Evolutionary conservation across 768 basidiomycete genomes (phyloP).

Genomic region (Phylloporus rhodoxanthus): DNA sequence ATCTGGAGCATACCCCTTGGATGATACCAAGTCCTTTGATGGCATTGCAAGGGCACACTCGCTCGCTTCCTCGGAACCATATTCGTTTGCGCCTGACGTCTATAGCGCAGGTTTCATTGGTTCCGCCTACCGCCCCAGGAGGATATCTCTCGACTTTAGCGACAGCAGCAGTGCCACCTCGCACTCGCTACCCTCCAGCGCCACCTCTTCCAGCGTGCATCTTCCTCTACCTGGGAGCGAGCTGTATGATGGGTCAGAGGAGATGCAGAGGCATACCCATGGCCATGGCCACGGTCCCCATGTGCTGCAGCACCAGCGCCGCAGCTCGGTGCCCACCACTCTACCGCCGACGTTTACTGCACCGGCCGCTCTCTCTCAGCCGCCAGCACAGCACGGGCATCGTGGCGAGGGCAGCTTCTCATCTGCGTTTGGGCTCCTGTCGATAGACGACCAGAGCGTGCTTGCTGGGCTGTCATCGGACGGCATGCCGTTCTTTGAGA

Average conservation of each 20-base stretch:
- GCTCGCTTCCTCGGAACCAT: constrained; percentile 17
- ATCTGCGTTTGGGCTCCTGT: constrained; percentile 69
- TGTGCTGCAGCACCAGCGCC: constrained; percentile 15
- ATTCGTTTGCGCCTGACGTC: constrained; percentile 19
- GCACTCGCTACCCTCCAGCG: constrained; percentile 47
- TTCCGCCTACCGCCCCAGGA: constrained; percentile 27
- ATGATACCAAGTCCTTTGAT: constrained; percentile 28
- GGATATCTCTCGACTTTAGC: constrained; percentile 34
- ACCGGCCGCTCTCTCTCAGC: constrained; percentile 5
- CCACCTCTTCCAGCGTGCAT: constrained; percentile 47
- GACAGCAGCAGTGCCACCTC: constrained; percentile 41
- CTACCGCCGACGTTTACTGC: constrained; percentile 6
- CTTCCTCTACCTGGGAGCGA: constrained; percentile 36
- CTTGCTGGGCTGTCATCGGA: constrained; percentile 56
- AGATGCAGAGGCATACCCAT: constrained; percentile 19
- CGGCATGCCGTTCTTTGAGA: constrained; percentile 58
- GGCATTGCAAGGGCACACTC: constrained; percentile 16
- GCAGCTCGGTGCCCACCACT: constrained; percentile 13
- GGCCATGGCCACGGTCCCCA: constrained; percentile 6
- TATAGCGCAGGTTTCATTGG: constrained; percentile 18
- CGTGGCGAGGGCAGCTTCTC: constrained; percentile 40
- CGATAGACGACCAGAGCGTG: constrained; percentile 66
- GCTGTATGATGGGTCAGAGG: constrained; percentile 28
- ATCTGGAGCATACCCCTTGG: constrained; percentile 19
- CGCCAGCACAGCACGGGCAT: constrained; percentile 9